phyloP scores from a whole-genome alignment of 2,329 filamentous ascomycete species.

The Hymenoscyphus repandus region DNA sequence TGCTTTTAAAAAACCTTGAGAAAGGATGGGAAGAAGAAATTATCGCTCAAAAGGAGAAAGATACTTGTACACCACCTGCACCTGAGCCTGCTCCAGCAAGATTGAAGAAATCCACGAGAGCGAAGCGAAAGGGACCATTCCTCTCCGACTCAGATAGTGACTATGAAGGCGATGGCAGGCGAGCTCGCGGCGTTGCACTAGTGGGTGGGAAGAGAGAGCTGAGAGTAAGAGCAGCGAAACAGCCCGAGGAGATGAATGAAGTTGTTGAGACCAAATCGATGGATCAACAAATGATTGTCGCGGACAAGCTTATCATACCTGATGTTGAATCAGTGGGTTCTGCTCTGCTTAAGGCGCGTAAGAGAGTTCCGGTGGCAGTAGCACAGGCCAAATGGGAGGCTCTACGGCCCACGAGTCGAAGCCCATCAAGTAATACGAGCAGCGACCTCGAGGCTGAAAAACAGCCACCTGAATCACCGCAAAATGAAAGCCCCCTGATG shows the following conservation, averaged over 20 bases:
- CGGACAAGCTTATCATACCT: constrained; percentile 17
- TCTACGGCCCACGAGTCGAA: constrained; percentile 19
- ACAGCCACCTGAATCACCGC: neutral
- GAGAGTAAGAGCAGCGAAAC: constrained; percentile 7
- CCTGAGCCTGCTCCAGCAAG: constrained; percentile 26
- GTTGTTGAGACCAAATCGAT: constrained; percentile 13
- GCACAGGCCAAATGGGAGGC: constrained; percentile 29
- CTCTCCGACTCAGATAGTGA: constrained; percentile 64
- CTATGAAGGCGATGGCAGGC: constrained; percentile 29
- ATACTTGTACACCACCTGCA: constrained; percentile 17
- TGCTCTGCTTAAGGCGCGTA: constrained; percentile 8
- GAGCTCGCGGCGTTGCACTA: constrained; percentile 14
- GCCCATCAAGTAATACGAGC: constrained; percentile 8
- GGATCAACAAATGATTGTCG: constrained; percentile 11
- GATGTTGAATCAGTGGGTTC: constrained; percentile 7
- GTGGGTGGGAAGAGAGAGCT: constrained; percentile 18
- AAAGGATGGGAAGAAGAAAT: neutral
- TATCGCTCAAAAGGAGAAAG: neutral
- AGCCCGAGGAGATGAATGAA: constrained; percentile 14
- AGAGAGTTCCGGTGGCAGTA: constrained; percentile 19
- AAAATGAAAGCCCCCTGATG: neutral
- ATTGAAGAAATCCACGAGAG: constrained; percentile 29
- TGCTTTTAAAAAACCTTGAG: neutral
- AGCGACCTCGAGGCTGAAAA: neutral
- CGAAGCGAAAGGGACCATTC: constrained; percentile 52